A percentile compares a stretch with the other conserved stretches of the same genome.
Evolutionary conservation across 495 filamentous ascomycete species (phyloP).

Genomic region (Aspergillus campestris): DNA sequence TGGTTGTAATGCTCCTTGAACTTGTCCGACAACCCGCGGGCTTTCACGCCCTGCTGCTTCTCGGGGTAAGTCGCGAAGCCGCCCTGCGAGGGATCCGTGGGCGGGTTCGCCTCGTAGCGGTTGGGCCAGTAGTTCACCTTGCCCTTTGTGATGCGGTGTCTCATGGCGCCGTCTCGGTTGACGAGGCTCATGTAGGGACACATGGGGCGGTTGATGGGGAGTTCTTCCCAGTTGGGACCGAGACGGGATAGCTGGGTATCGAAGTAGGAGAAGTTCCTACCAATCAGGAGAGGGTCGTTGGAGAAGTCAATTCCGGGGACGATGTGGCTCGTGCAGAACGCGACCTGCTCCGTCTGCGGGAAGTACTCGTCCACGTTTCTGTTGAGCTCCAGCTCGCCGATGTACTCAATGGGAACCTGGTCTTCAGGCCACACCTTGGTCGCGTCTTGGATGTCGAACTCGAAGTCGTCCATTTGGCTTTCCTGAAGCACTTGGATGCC

Average conservation of each 20-base stretch:
- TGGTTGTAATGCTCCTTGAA: constrained; percentile 72
- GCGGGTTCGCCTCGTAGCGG: constrained; percentile 55
- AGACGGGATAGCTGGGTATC: constrained; percentile 81
- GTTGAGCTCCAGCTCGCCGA: constrained; percentile 78
- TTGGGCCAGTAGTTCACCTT: constrained; percentile 89
- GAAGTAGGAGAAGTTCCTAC: constrained; percentile 80
- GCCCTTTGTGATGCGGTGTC: constrained; percentile 52
- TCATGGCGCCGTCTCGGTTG: constrained; percentile 30
- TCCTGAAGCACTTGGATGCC: constrained; percentile 71
- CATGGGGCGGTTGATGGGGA: constrained; percentile 72
- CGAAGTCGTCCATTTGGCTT: constrained; percentile 65
- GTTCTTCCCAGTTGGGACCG: constrained; percentile 76
- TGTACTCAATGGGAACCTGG: constrained; percentile 65
- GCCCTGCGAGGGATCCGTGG: constrained; percentile 49
- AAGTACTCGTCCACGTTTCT: constrained; percentile 81
- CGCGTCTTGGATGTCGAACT: constrained; percentile 87
- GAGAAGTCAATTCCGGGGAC: constrained; percentile 85
- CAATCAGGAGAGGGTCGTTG: constrained; percentile 74
- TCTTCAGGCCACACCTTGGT: constrained; percentile 92
- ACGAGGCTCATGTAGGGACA: constrained; percentile 57
- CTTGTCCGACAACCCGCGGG: constrained; percentile 60
- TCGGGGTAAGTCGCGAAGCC: constrained; percentile 62
- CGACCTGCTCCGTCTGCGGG: constrained; percentile 69
- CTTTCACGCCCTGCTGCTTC: constrained; percentile 60
- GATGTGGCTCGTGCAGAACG: constrained; percentile 80